phyloP scores from a whole-genome alignment of 2,329 filamentous ascomycete genomes.

The Tolypocladium tundrense region DNA sequence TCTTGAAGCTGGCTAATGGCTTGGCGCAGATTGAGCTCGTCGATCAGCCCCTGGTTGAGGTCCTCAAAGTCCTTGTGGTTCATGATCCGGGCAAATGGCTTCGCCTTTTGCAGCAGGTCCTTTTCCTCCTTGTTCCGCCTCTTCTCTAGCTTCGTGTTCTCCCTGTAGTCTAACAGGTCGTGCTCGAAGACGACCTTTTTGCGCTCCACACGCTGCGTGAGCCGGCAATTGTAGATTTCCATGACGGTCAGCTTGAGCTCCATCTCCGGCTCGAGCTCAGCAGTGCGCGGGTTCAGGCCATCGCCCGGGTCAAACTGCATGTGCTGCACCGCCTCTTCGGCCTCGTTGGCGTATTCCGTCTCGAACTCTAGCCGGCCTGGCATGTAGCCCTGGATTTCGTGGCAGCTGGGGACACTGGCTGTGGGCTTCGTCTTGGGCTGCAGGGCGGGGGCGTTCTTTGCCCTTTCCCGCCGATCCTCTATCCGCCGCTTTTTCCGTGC shows the following conservation, averaged over 20 bases:
- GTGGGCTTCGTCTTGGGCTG: conserved; percentile 94
- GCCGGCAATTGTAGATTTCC: conserved; percentile 90
- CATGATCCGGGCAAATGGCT: conserved; percentile 96
- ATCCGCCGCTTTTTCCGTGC: conserved; percentile 85
- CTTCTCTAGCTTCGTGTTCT: conserved; percentile 84
- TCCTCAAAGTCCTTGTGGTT: conserved; percentile 82
- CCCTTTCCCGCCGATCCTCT: conserved; percentile 78
- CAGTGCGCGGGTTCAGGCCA: conserved; percentile 74
- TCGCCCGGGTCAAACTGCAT: conserved; percentile 98
- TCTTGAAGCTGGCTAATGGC: conserved; percentile 88
- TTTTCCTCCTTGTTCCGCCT: conserved; percentile 92
- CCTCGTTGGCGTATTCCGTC: conserved; percentile 94
- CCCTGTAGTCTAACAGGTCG: conserved; percentile 82
- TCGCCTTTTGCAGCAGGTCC: conserved; percentile 83
- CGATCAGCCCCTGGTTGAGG: conserved; percentile 74
- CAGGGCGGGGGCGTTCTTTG: conserved; percentile 71
- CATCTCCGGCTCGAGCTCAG: conserved; percentile 88
- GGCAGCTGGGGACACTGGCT: conserved; percentile 87
- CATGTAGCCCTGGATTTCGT: conserved; percentile 99
- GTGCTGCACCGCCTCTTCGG: conserved; percentile 93
- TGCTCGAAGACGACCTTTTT: conserved; percentile 98
- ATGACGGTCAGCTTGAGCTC: conserved; percentile 96
- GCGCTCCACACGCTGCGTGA: conserved; percentile 83
- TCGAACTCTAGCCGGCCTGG: conserved; percentile 94
- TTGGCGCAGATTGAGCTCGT: conserved; percentile 83